Conservation (phyloP, 306 rosid genomes). For the Arachis stenosperma region DNA sequence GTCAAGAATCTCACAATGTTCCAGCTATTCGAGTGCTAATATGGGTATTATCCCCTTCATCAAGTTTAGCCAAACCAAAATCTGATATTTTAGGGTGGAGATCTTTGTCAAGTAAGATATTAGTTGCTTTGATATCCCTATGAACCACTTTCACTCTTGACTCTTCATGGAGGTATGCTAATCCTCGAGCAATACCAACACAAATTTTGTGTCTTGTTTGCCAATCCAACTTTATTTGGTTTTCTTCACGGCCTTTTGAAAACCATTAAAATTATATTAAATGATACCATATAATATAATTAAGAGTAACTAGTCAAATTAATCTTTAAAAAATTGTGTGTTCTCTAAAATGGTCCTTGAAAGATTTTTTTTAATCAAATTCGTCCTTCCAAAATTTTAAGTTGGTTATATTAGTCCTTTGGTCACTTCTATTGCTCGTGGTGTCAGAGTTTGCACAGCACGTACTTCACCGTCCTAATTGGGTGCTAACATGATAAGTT, state of each 20-base stretch:
- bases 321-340: no score
- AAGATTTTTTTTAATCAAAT: no score
- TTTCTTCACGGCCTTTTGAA: conserved; percentile 39
- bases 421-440: no score
- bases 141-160: conserved; percentile 72
- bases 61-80: conserved; percentile 72
- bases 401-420: no score
- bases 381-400: no score
- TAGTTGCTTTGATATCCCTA: conserved; percentile 72
- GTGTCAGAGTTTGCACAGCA: no score
- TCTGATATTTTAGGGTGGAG: conserved; percentile 67
- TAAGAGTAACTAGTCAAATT: no score
- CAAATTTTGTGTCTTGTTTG: conserved; percentile 63
- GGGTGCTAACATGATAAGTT: no score
- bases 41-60: conserved; percentile 67
- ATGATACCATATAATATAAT: neutral
- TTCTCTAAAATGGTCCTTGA: no score
- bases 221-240: conserved; percentile 53
- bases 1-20: conserved; percentile 50
- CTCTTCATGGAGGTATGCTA: conserved; percentile 81
- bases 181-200: conserved; percentile 66
- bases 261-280: conserved; percentile 2
- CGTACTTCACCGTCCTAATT: no score
- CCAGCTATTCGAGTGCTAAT: conserved; percentile 70
- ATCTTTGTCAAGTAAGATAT: conserved; percentile 63